Evolutionary conservation across 2,329 filamentous ascomycete genomes (phyloP).

Genomic region (Nakataea oryzae): DNA sequence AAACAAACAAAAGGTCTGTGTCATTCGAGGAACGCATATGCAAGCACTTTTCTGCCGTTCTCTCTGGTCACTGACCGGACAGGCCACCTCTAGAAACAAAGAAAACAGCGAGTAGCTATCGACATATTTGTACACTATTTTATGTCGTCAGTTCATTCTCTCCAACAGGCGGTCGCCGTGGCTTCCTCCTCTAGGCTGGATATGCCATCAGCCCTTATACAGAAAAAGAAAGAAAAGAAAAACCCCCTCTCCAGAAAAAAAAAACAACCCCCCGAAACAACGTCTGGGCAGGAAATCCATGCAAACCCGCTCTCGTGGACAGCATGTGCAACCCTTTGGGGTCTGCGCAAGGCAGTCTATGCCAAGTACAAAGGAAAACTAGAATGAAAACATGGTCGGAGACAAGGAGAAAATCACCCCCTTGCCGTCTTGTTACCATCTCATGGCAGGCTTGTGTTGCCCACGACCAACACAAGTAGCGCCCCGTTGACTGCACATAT

Average conservation of each 20-base stretch:
- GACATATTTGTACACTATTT: background rate
- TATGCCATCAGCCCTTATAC: background rate
- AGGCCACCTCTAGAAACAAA: background rate
- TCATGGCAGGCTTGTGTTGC: conserved; percentile 17
- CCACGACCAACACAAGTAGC: conserved; percentile 39
- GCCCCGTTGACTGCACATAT: conserved; percentile 39
- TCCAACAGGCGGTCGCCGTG: background rate
- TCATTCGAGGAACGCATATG: too few relatives aligned
- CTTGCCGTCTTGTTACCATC: background rate
- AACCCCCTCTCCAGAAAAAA: too few relatives aligned
- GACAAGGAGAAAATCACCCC: background rate
- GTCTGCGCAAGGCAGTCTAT: background rate
- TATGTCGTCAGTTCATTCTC: background rate
- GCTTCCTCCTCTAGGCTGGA: too few relatives aligned
- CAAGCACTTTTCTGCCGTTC: too few relatives aligned
- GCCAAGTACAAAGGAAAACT: too few relatives aligned
- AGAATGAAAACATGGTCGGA: too few relatives aligned
- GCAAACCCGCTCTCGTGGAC: background rate
- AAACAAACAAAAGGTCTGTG: too few relatives aligned
- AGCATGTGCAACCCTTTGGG: background rate
- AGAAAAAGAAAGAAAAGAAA: too few relatives aligned
- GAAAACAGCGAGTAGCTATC: background rate
- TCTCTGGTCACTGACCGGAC: too few relatives aligned
- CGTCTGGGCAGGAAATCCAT: background rate
- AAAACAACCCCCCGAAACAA: too few relatives aligned